phyloP scores from a whole-genome alignment of 116 monocot genomes.

The Trichopus zeylanicus region DNA sequence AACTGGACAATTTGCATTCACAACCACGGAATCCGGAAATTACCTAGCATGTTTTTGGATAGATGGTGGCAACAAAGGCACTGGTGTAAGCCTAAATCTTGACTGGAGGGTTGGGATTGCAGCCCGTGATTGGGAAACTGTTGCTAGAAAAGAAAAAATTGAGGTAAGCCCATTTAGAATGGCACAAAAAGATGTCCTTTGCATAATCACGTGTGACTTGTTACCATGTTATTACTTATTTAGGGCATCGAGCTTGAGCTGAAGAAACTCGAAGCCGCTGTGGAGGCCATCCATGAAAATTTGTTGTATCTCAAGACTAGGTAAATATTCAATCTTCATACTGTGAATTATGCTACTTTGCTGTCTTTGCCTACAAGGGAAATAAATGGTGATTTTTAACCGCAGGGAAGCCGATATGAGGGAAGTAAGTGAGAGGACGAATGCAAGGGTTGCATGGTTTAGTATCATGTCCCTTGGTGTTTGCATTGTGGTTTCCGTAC shows the following conservation, averaged over 20 bases:
- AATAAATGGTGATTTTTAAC: no score
- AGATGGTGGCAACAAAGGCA: conserved; percentile 20
- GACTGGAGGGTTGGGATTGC: conserved; percentile 64
- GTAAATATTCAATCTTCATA: conserved; percentile 7
- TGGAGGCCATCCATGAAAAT: conserved; percentile 42
- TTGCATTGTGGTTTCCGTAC: conserved; percentile 1
- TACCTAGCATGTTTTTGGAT: conserved; percentile 55
- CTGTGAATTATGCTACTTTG: neutral
- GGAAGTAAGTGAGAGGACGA: conserved; percentile 5
- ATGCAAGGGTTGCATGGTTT: conserved; percentile 8
- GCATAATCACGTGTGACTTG: no score
- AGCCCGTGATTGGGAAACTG: conserved; percentile 57
- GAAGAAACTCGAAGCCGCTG: conserved; percentile 21
- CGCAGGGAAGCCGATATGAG: conserved; percentile 33
- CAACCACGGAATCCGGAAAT: no score
- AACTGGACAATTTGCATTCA: no score
- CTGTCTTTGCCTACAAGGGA: neutral
- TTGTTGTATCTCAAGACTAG: conserved; percentile 32
- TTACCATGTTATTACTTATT: no score
- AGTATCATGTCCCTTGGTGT: conserved; percentile 7
- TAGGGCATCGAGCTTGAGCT: conserved; percentile 39
- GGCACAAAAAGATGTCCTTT: no score
- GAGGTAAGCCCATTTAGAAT: conserved; percentile 21
- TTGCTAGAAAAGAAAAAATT: conserved; percentile 63
- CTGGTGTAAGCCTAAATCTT: conserved; percentile 37